Conservation (phyloP, 257 asterid genomes). For the Vinca minor region DNA sequence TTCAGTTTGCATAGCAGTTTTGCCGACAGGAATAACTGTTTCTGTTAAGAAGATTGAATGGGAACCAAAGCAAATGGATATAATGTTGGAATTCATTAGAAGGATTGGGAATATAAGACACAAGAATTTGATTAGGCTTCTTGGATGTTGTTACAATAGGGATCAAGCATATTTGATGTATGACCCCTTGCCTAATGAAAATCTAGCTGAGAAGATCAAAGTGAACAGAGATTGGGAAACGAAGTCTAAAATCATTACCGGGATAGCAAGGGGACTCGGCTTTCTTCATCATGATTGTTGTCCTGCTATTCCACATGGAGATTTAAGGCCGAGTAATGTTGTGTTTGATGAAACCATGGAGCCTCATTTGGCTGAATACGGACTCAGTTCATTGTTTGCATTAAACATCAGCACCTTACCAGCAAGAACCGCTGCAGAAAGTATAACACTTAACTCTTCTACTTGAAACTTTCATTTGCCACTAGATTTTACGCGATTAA, state of each 20-base stretch:
- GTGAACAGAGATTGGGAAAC: constrained; percentile 53
- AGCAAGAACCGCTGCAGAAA: constrained; percentile 28
- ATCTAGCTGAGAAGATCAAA: constrained; percentile 47
- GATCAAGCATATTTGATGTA: constrained; percentile 61
- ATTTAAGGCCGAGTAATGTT: constrained; percentile 52
- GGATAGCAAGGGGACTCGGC: constrained; percentile 62
- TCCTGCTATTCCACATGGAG: constrained; percentile 84
- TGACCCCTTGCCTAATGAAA: constrained; percentile 68
- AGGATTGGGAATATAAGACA: constrained; percentile 75
- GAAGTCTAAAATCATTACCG: constrained; percentile 49
- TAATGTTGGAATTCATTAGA: constrained; percentile 29
- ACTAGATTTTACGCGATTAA: background rate
- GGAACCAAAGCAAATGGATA: constrained; percentile 39
- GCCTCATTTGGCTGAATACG: constrained; percentile 71
- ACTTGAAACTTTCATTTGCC: background rate
- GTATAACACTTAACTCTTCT: constrained; percentile 25
- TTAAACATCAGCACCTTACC: constrained; percentile 17
- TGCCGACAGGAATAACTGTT: constrained; percentile 80
- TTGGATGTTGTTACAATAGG: constrained; percentile 64
- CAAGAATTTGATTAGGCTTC: constrained; percentile 60
- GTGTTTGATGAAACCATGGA: constrained; percentile 83
- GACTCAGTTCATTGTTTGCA: constrained; percentile 43
- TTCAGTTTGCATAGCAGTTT: constrained; percentile 54
- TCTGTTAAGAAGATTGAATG: constrained; percentile 70
- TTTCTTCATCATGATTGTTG: constrained; percentile 74